Conservation (phyloP, 2,329 filamentous ascomycete genomes). For the Talaromyces amestolkiae region DNA sequence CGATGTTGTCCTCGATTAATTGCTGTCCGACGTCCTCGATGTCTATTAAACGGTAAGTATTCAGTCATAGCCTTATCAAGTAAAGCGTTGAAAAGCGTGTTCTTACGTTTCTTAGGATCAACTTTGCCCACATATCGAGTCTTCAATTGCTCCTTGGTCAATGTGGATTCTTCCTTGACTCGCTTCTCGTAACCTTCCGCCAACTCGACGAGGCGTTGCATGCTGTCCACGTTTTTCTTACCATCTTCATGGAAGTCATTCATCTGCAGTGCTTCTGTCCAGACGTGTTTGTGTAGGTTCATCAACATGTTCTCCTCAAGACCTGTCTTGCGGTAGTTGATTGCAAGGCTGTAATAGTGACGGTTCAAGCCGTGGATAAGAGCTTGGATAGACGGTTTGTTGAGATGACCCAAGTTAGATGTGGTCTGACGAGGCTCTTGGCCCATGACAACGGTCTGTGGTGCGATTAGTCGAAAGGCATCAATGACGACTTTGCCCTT, state of each 20-base stretch:
- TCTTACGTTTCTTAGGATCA: constrained; percentile 89
- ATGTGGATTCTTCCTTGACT: constrained; percentile 96
- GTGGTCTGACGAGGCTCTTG: constrained; percentile 97
- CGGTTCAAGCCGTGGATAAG: constrained; percentile 96
- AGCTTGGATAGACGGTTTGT: constrained; percentile 99
- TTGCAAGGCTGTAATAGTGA: constrained; percentile 98
- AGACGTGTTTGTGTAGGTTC: constrained; percentile 99
- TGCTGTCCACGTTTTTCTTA: constrained; percentile 77
- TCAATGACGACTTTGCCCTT: constrained; percentile 99
- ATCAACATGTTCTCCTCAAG: constrained; percentile 99
- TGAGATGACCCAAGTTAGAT: constrained; percentile 94
- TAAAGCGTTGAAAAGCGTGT: too few species aligned
- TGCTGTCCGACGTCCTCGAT: constrained; percentile 94
- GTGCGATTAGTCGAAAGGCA: constrained; percentile 97
- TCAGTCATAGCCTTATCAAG: background rate
- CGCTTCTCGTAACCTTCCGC: constrained; percentile 98
- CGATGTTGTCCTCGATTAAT: constrained; percentile 98
- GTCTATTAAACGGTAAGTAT: constrained; percentile 44
- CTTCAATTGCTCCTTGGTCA: constrained; percentile 96
- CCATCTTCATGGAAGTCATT: constrained; percentile 87
- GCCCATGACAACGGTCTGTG: constrained; percentile 94
- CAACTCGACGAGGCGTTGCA: constrained; percentile 82
- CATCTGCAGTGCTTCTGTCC: constrained; percentile 97
- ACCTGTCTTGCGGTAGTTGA: constrained; percentile 96
- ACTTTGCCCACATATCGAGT: constrained; percentile 98